Evolutionary conservation across 1,284 basidiomycete genomes (phyloP).

Genomic region (Tilletia horrida): DNA sequence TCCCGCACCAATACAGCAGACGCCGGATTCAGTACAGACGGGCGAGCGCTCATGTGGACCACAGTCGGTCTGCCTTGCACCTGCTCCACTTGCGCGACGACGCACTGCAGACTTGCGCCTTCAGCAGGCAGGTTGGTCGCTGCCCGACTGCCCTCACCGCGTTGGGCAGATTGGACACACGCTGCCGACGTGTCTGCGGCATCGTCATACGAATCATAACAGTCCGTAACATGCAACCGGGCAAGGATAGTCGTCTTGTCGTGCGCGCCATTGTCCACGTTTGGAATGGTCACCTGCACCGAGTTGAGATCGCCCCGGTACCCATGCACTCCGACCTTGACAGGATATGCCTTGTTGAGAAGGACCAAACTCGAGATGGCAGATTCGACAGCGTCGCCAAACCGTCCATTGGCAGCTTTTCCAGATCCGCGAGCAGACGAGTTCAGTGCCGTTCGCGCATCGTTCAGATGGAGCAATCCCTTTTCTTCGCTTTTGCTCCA

Average conservation of each 20-base stretch:
- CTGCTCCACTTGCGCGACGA: background rate
- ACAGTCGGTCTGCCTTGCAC: background rate
- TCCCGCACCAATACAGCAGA: background rate
- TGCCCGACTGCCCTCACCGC: constrained; percentile 9
- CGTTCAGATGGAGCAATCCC: constrained; percentile 68
- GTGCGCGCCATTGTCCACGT: background rate
- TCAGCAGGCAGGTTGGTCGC: background rate
- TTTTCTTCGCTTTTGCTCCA: constrained; percentile 86
- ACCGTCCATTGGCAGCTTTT: background rate
- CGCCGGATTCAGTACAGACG: background rate
- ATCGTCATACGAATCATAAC: background rate
- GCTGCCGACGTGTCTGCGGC: background rate
- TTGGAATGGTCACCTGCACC: background rate
- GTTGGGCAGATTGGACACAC: background rate
- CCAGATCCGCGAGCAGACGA: background rate
- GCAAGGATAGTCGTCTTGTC: background rate
- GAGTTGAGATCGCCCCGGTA: constrained; percentile 6
- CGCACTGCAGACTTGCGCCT: background rate
- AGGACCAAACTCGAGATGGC: background rate
- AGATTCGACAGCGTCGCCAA: background rate
- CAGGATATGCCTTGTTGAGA: background rate
- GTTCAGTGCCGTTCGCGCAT: constrained; percentile 5
- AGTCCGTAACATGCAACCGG: constrained; percentile 7
- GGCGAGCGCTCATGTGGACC: background rate
- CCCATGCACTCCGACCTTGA: background rate